Evolutionary conservation across 371 early-diverging fungal species (phyloP), one percentile per base, ranked within the genome.

Genomic region (Actinomortierella wolfii): DNA sequence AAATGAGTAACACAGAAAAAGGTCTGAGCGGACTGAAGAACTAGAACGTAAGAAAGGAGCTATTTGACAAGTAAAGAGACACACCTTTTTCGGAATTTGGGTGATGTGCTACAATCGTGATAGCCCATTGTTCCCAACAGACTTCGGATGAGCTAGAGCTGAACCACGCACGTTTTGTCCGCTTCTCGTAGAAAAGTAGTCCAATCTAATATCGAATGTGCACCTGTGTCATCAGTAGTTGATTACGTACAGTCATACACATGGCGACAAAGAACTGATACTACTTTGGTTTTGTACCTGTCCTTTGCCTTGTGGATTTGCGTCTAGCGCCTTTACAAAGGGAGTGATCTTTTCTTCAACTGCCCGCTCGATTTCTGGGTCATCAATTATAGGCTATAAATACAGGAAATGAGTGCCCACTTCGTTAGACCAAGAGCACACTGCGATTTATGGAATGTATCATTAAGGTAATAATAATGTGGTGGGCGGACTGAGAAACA

Each of bases 61-160:
- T n/a, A n/a, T n/a, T n/a, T n/a, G n/a, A n/a, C n/a, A n/a, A n/a
- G n/a, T n/a, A n/a, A n/a, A 4, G 26, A 39, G 20, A n/a, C 58
- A 54, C 84, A 86, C 91, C 89, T 76, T 85, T 80, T 47, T 93
- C 94, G 11, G 86, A 81, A 28, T 66, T 68, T 24, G 89, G 81
- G 40, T 83, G 78, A 47, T 81, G 71, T 25, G 87, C 63, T 24
- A 81, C 76, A n/a, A 95, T 67, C 14, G 84, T 82, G 21, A 95
- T 79, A 0, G 78, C 78, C 95, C 95, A 95, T 64, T 90, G 89
- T 77, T 95, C 96, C 96, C 96, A 96, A 65, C 93, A 89, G 4
- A 92, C 87, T 40, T 89, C 87, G 46, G 94, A 92, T 50, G 94
- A 89, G 9, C 92, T 79, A 51, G 85, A 92, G 57, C 86, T 82